Base-by-base conservation (phyloP, 225 moss, liverwort and hornwort species). In the Marchantia paleacea region DNA sequence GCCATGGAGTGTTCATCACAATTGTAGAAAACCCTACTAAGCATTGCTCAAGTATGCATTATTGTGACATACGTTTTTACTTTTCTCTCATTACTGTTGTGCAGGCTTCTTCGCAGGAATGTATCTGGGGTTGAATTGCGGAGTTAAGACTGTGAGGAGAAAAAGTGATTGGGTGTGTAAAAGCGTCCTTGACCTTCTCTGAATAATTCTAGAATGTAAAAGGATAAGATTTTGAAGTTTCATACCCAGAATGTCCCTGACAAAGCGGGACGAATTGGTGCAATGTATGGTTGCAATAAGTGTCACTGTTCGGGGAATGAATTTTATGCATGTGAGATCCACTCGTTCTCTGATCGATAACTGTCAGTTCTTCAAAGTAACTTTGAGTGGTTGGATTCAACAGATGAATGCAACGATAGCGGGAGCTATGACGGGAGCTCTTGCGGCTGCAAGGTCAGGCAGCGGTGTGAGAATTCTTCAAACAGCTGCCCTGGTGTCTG, bases 101-200 rank as follows among this genome's bases (percentile, higher is more conserved):
- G 73, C 91, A 99, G 99, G 99, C 49, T 91, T 92, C 82, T 99
- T 99, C 85, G 99, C 99, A 9, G 99, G 95, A 76, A 94, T 91
- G 55, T 95, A 99, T 64, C 60, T 99, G 73, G 99, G 95, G 84
- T 85, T 99, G 75, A 94, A 95, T 75, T 95, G 95, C 79, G 94
- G 94, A 67, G 89, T 99, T 75, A 94, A 99, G 75, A 91, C 88
- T 75, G 87, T 84, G 60, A 90, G 99, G 86, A 91, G 89, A 80
- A 99, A 95, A 85, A 95, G 91, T 80, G 99, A 99, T 85, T 99
- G 99, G 99, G 99, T 95, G 78, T 82, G 94, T 28, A 31, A 49
- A 54, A 39, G 10, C 12, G n/a, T 73, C 24, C n/a, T n/a, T 73
- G 72, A 52, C 9, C 30, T 10, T 75, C 5, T 76, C 20, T 47